These are phyloP conservation scores for Eimeria nieschulzi DNA, from an alignment of 169 alveolate genomes.

Conservation along the genomic window DNA sequence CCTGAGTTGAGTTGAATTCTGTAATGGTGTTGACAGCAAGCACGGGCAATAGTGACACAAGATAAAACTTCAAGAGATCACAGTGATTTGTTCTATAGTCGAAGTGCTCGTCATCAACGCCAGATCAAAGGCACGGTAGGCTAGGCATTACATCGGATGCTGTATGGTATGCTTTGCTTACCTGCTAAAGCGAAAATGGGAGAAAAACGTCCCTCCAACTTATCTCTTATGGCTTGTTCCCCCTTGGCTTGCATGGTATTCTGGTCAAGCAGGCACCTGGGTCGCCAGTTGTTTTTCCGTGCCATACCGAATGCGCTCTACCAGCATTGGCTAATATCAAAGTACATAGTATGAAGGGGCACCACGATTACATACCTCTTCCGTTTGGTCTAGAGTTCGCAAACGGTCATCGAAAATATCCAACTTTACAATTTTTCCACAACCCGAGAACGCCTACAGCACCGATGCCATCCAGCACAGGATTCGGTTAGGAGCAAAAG, in stretches of 20 bases:
- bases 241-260: conserved; percentile 56
- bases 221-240: conserved; percentile 58
- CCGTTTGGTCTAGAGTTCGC: conserved; percentile 72
- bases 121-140: too few relatives aligned
- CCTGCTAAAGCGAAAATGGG: conserved; percentile 75
- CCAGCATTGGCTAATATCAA: too few relatives aligned
- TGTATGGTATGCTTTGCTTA: background rate
- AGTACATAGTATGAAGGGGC: too few relatives aligned
- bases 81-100: too few relatives aligned
- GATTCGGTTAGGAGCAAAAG: background rate
- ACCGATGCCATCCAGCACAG: background rate
- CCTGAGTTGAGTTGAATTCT: conserved; percentile 69
- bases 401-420: conserved; percentile 74
- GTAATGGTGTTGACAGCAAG: background rate
- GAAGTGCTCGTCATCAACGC: too few relatives aligned
- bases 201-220: conserved; percentile 67
- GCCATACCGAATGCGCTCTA: too few relatives aligned
- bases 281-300: too few relatives aligned
- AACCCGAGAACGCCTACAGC: conserved; percentile 71
- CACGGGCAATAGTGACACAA: too few relatives aligned
- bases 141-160: too few relatives aligned
- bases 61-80: too few relatives aligned
- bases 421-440: conserved; percentile 63
- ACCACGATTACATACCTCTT: conserved; percentile 46
- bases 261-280: conserved; percentile 12